Conservation (phyloP, 352 stramenopile species). For the Pythium aquatile region DNA sequence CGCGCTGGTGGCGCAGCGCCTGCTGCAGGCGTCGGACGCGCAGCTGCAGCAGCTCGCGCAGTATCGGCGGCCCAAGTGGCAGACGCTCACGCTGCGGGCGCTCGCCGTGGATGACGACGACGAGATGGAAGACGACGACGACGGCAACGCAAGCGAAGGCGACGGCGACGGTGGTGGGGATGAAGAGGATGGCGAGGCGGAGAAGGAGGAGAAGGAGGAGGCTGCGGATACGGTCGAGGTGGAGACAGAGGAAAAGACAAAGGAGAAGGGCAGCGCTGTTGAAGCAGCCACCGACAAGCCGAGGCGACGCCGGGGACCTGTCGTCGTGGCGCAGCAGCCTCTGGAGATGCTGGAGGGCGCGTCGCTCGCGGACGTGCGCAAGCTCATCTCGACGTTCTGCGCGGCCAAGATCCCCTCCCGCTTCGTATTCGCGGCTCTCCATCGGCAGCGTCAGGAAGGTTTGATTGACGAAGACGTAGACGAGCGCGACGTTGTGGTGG, state of each 20-base stretch:
- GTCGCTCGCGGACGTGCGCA: constrained; percentile 30
- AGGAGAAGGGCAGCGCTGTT: neutral
- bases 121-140: constrained; percentile 1
- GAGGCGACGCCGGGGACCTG: neutral
- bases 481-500: constrained; percentile 9
- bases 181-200: neutral
- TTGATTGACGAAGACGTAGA: neutral
- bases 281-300: neutral
- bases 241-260: neutral
- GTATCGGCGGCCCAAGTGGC: constrained; percentile 22
- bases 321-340: constrained; percentile 15
- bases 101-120: constrained; percentile 6
- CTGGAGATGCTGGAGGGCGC: constrained; percentile 28
- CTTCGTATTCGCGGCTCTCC: constrained; percentile 26
- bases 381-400: constrained; percentile 31
- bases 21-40: constrained; percentile 23
- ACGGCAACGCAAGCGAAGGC: neutral
- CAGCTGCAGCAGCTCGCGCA: constrained; percentile 25
- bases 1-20: constrained; percentile 4
- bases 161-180: neutral
- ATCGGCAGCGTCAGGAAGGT: constrained; percentile 4
- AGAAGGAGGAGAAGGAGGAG: neutral
- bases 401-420: constrained; percentile 15
- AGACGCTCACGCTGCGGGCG: constrained; percentile 8
- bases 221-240: neutral